These are phyloP conservation scores for Penicillium diatomitis DNA, from an alignment of 495 filamentous ascomycete genomes.

Conservation along the genomic window DNA sequence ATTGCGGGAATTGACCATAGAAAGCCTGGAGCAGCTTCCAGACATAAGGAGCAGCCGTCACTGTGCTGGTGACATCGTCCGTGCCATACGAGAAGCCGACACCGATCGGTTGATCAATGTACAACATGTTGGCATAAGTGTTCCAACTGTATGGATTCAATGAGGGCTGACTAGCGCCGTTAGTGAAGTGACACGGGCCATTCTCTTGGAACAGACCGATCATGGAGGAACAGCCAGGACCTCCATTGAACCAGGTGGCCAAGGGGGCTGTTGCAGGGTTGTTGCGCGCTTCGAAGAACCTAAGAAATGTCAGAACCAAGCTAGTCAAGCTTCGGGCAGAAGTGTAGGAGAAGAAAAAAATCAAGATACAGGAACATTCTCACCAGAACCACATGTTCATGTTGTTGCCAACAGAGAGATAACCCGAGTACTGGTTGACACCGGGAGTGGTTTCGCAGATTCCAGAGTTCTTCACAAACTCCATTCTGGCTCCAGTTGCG, in stretches of 20 bases:
- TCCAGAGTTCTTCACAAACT: slow-evolving; percentile 48
- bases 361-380: background rate
- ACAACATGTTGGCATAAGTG: slow-evolving; percentile 21
- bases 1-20: slow-evolving; percentile 43
- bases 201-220: slow-evolving; percentile 28
- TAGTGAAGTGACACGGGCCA: slow-evolving; percentile 27
- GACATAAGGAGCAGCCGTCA: slow-evolving; percentile 43
- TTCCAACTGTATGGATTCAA: background rate
- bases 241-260: slow-evolving; percentile 51
- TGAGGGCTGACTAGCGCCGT: background rate
- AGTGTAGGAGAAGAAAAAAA: background rate
- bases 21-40: slow-evolving; percentile 50
- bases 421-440: slow-evolving; percentile 49
- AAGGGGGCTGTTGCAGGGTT: slow-evolving; percentile 42
- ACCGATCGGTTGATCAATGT: slow-evolving; percentile 37
- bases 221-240: slow-evolving; percentile 34
- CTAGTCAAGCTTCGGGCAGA: too few relatives aligned
- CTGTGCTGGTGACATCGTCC: slow-evolving; percentile 37
- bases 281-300: slow-evolving; percentile 47
- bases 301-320: background rate
- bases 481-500: slow-evolving; percentile 39
- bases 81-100: slow-evolving; percentile 43
- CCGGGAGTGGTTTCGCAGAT: slow-evolving; percentile 47
- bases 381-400: slow-evolving; percentile 51
- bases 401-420: slow-evolving; percentile 41